Evolutionary conservation across 768 basidiomycete genomes (phyloP).

Genomic region (Mycena kentingensis): DNA sequence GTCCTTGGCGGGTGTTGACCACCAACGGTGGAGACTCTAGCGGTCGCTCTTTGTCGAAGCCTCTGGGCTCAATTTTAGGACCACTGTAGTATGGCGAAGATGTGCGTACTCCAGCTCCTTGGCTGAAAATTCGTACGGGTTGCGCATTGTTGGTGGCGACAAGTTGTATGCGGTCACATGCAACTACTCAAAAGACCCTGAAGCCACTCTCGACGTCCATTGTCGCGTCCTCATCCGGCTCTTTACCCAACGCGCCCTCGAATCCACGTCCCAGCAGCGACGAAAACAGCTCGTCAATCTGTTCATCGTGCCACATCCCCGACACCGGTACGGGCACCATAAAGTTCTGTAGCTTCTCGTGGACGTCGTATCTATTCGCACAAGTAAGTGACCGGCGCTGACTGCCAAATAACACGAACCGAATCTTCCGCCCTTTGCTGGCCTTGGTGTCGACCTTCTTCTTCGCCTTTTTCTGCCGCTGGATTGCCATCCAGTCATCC

Average conservation of each 20-base stretch:
- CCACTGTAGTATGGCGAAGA: too few species aligned
- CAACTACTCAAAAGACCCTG: slow-evolving; percentile 59
- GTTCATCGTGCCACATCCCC: slow-evolving; percentile 91
- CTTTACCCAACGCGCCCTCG: slow-evolving; percentile 36
- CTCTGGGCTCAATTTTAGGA: too few species aligned
- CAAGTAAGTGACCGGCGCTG: neutral
- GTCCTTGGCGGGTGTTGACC: too few species aligned
- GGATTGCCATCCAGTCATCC: slow-evolving; percentile 64
- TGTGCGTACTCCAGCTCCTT: too few species aligned
- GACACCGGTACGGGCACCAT: slow-evolving; percentile 82
- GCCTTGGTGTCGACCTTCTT: slow-evolving; percentile 95
- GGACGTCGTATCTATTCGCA: slow-evolving; percentile 74
- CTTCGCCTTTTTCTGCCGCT: slow-evolving; percentile 72
- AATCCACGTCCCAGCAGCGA: slow-evolving; percentile 82
- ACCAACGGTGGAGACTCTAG: too few species aligned
- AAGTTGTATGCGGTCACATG: too few species aligned
- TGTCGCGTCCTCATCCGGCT: slow-evolving; percentile 27
- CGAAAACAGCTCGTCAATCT: slow-evolving; percentile 92
- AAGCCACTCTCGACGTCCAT: slow-evolving; percentile 47
- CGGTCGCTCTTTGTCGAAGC: too few species aligned
- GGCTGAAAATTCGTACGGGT: too few species aligned
- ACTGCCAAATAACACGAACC: slow-evolving; percentile 36
- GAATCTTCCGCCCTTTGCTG: slow-evolving; percentile 91
- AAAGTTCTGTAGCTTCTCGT: slow-evolving; percentile 96
- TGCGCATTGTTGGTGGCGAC: too few species aligned